Conservation (phyloP, 805 yeast species). For the Candida maris region DNA sequence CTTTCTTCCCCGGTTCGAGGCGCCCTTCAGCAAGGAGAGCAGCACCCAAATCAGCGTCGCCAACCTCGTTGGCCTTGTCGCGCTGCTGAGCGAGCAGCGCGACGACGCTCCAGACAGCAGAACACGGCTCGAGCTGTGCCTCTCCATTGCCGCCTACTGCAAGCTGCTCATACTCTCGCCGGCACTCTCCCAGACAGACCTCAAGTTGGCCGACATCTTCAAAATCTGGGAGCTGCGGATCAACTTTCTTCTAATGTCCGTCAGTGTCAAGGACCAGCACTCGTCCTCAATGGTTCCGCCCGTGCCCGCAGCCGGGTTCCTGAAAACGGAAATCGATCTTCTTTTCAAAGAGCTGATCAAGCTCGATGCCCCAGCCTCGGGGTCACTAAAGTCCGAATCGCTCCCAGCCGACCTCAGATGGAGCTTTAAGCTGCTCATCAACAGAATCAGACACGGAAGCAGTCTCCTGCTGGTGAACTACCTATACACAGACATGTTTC, state of each 20-base stretch:
- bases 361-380: conserved; percentile 9
- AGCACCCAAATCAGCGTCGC: conserved; percentile 5
- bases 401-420: conserved; percentile 20
- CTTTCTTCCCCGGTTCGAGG: conserved; percentile 18
- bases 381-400: conserved; percentile 3
- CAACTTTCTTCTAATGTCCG: conserved; percentile 20
- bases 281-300: conserved; percentile 17
- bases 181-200: conserved; percentile 11
- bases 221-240: conserved; percentile 40
- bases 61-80: conserved; percentile 7
- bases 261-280: conserved; percentile 8
- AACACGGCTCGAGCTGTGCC: conserved; percentile 9
- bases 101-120: conserved; percentile 3
- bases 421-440: conserved; percentile 30
- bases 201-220: conserved; percentile 34
- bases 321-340: conserved; percentile 26
- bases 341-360: conserved; percentile 26
- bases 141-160: conserved; percentile 27
- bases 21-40: conserved; percentile 7
- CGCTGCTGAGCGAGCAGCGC: conserved; percentile 5
- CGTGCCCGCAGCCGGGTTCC: conserved; percentile 27
- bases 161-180: conserved; percentile 26
- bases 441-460: conserved; percentile 42
- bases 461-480: conserved; percentile 41
- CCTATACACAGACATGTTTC: conserved; percentile 39